These are phyloP conservation scores for Penicillium freii DNA, from an alignment of 2,329 filamentous ascomycete genomes.

Conservation along the genomic window DNA sequence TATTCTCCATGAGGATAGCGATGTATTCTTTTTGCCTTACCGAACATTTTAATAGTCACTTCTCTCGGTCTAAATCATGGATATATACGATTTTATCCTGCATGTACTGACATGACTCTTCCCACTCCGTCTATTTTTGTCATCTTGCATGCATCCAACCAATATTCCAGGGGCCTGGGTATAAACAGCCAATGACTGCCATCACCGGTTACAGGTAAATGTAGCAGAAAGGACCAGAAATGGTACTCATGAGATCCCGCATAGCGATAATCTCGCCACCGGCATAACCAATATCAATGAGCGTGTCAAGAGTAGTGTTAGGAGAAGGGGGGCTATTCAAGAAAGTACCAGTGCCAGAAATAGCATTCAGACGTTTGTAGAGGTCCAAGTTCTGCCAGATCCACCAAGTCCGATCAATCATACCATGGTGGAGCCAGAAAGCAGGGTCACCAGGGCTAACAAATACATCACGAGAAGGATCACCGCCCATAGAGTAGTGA, in stretches of 20 bases:
- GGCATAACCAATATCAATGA: conserved; percentile 41
- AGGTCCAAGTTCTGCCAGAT: conserved; percentile 51
- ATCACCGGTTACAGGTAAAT: conserved; percentile 37
- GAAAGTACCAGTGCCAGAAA: conserved; percentile 48
- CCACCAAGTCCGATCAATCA: conserved; percentile 51
- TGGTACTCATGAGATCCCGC: conserved; percentile 43
- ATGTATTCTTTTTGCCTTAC: background rate
- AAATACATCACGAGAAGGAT: conserved; percentile 48
- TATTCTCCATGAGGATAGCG: too few species aligned
- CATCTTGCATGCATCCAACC: background rate
- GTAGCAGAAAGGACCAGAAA: conserved; percentile 50
- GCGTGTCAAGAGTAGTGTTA: conserved; percentile 48
- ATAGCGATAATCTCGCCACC: conserved; percentile 36
- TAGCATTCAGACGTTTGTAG: conserved; percentile 34
- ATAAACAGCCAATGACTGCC: background rate
- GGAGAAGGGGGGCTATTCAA: conserved; percentile 44
- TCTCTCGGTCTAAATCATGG: background rate
- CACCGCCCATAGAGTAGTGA: conserved; percentile 49
- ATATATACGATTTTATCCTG: background rate
- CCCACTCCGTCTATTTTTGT: background rate
- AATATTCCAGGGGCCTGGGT: too few species aligned
- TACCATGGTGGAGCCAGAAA: conserved; percentile 51
- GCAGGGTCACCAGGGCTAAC: conserved; percentile 48
- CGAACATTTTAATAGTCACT: background rate
- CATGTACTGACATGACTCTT: background rate